Evolutionary conservation across 2,329 filamentous ascomycete species (phyloP).

Genomic region (Cercospora brassicicola): DNA sequence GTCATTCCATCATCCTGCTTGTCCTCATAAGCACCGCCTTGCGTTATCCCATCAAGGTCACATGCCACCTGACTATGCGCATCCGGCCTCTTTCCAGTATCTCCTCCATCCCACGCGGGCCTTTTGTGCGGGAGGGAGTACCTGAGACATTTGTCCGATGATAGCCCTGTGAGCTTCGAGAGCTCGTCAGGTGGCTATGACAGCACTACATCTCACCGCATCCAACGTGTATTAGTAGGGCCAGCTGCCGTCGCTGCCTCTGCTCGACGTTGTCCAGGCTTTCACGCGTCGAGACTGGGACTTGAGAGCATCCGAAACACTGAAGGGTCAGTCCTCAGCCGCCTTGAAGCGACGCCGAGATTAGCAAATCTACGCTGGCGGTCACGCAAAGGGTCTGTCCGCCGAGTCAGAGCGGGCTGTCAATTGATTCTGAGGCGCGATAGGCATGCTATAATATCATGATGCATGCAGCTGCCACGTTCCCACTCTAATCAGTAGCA

Average conservation of each 20-base stretch:
- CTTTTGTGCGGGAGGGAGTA: slow-evolving; percentile 8
- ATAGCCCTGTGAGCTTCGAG: slow-evolving; percentile 14
- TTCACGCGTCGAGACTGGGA: background rate
- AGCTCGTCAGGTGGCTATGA: slow-evolving; percentile 24
- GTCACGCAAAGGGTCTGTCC: slow-evolving; percentile 11
- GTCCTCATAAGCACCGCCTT: background rate
- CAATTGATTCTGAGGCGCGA: slow-evolving; percentile 8
- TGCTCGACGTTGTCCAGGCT: background rate
- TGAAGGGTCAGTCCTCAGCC: slow-evolving; percentile 3
- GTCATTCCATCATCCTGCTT: background rate
- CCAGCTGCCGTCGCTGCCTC: background rate
- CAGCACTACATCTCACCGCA: slow-evolving; percentile 22
- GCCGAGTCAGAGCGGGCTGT: slow-evolving; percentile 7
- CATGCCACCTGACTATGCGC: slow-evolving; percentile 8
- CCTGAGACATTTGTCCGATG: slow-evolving; percentile 25
- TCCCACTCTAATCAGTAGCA: slow-evolving; percentile 5
- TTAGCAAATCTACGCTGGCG: slow-evolving; percentile 14
- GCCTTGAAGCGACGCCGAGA: slow-evolving; percentile 13
- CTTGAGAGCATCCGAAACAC: slow-evolving; percentile 4
- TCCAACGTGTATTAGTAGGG: slow-evolving; percentile 3
- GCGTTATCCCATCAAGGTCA: slow-evolving; percentile 8
- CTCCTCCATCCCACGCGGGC: slow-evolving; percentile 23
- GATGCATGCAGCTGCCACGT: slow-evolving; percentile 2
- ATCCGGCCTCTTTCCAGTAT: slow-evolving; percentile 9
- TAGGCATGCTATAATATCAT: slow-evolving; percentile 7